phyloP scores from a whole-genome alignment of 495 filamentous ascomycete genomes.

The Penicillium mononematosum region DNA sequence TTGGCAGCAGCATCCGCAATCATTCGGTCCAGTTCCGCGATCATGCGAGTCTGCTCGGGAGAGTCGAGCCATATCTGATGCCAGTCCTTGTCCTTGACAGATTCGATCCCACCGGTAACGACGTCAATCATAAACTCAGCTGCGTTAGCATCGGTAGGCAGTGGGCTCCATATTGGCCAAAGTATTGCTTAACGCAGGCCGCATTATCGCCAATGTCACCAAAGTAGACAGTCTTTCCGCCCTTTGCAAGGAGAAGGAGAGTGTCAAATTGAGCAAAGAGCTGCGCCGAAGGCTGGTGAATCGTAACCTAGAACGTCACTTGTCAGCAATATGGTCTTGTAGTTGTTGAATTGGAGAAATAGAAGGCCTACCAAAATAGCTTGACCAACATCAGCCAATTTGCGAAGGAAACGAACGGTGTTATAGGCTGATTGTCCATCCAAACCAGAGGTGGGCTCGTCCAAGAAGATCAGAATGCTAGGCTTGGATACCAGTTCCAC shows the following conservation, averaged over 20 bases:
- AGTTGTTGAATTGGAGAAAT: not conserved
- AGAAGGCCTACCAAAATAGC: constrained; percentile 51
- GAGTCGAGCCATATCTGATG: constrained; percentile 64
- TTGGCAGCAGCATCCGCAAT: constrained; percentile 41
- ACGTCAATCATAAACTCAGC: constrained; percentile 94
- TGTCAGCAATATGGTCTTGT: not conserved
- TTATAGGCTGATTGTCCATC: constrained; percentile 64
- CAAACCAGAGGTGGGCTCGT: constrained; percentile 74
- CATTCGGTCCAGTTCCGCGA: constrained; percentile 56
- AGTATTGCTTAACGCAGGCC: constrained; percentile 62
- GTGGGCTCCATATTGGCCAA: constrained; percentile 70
- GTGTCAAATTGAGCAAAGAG: constrained; percentile 74
- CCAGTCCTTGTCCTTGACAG: constrained; percentile 53
- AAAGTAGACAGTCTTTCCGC: constrained; percentile 71
- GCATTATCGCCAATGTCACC: constrained; percentile 60
- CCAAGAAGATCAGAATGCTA: constrained; percentile 68
- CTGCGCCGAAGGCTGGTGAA: constrained; percentile 71
- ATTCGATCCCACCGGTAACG: constrained; percentile 47
- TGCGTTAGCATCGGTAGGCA: constrained; percentile 71
- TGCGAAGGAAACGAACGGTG: constrained; percentile 62
- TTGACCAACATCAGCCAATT: constrained; percentile 65
- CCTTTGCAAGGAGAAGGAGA: constrained; percentile 64
- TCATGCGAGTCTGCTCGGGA: constrained; percentile 41
- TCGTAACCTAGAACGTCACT: constrained; percentile 47
- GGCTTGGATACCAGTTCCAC: constrained; percentile 68